Evolutionary conservation across 169 alveolate genomes (phyloP).

Genomic region (Blepharisma undulans): DNA sequence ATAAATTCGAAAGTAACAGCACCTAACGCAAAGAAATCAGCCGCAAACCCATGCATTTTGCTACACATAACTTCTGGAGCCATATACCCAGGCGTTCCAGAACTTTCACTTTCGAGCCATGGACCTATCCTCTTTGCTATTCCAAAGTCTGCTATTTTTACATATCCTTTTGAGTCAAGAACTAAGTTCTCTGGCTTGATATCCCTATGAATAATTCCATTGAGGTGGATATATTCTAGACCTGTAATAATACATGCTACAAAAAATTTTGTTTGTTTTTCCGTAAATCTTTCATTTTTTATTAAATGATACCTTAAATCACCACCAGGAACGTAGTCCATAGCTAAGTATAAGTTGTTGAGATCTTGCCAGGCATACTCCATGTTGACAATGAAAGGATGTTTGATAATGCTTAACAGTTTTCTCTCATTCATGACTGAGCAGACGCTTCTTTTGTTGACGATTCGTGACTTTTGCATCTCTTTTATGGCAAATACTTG

Average conservation of each 20-base stretch:
- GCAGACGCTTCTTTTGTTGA: conserved; percentile 64
- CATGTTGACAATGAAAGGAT: conserved; percentile 80
- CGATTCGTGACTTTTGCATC: conserved; percentile 74
- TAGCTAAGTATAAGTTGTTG: conserved; percentile 80
- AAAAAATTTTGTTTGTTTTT: conserved; percentile 79
- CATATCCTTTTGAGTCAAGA: conserved; percentile 46
- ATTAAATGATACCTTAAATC: conserved; percentile 84
- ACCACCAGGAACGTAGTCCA: conserved; percentile 85
- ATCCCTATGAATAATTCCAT: conserved; percentile 70
- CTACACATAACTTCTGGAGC: conserved; percentile 91
- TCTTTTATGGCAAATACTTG: conserved; percentile 75
- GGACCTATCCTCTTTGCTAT: conserved; percentile 60
- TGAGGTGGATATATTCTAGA: conserved; percentile 48
- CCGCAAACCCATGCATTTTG: conserved; percentile 64
- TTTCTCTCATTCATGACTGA: conserved; percentile 71
- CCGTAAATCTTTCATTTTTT: conserved; percentile 72
- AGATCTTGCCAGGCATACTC: conserved; percentile 83
- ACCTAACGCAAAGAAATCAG: conserved; percentile 71
- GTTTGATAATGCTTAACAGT: conserved; percentile 34
- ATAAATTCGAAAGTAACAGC: conserved; percentile 69
- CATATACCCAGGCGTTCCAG: conserved; percentile 92
- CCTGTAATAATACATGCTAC: conserved; percentile 67
- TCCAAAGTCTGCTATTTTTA: conserved; percentile 66
- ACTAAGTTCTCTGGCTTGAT: conserved; percentile 67
- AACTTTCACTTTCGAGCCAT: conserved; percentile 70